Percentiles rank a stretch among this genome's conserved stretches.
Evolutionary conservation across 2,329 filamentous ascomycete genomes (phyloP).

Genomic region (Sporothrix schenckii): DNA sequence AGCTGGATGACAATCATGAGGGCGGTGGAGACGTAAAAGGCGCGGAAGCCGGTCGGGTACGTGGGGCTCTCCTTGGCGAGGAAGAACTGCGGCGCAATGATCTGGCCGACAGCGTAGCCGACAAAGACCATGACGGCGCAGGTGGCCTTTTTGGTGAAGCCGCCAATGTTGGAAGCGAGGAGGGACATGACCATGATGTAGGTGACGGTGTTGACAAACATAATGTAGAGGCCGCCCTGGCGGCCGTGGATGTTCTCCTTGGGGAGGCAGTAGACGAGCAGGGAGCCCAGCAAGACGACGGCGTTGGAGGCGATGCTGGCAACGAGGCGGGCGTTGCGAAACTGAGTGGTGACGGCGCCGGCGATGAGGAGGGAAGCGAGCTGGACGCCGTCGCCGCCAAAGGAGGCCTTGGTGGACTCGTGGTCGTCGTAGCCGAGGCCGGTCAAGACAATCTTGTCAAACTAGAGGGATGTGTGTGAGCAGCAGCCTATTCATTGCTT

Average conservation of each 20-base stretch:
- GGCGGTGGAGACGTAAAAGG: conserved; percentile 66
- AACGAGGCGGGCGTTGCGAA: conserved; percentile 50
- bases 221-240: conserved; percentile 56
- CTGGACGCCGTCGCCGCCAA: conserved; percentile 35
- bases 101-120: conserved; percentile 62
- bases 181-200: conserved; percentile 64
- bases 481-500: too few relatives aligned
- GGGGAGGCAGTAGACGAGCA: conserved; percentile 54
- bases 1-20: conserved; percentile 53
- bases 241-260: conserved; percentile 52
- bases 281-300: conserved; percentile 46
- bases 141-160: conserved; percentile 70
- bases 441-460: conserved; percentile 57
- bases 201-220: conserved; percentile 55
- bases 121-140: conserved; percentile 67
- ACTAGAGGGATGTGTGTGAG: conserved; percentile 27
- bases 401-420: conserved; percentile 38
- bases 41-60: conserved; percentile 66
- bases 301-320: conserved; percentile 47
- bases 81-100: conserved; percentile 53
- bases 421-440: conserved; percentile 62
- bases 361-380: conserved; percentile 33
- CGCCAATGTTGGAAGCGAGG: conserved; percentile 65
- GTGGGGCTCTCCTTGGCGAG: conserved; percentile 58
- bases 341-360: conserved; percentile 49